Percentiles rank a stretch among this genome's conserved stretches.
Conservation (phyloP, 305 asterid species). For the Fraxinus latifolia region DNA sequence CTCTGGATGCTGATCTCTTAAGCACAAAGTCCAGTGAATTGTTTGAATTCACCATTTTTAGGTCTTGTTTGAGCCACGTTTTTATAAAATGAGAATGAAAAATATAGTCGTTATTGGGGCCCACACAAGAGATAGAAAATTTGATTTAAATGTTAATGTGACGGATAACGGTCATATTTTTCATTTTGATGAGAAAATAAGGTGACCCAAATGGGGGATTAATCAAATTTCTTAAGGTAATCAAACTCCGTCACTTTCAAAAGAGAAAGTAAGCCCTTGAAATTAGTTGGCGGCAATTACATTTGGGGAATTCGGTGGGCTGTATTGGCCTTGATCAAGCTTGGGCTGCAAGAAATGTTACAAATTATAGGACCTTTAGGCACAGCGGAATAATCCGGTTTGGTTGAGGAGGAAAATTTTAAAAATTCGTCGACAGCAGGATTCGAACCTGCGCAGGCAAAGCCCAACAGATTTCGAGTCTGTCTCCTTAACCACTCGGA, state of each 20-base stretch:
- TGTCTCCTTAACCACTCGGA: slow-evolving; percentile 99
- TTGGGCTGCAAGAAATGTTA: neutral
- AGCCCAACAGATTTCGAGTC: slow-evolving; percentile 99
- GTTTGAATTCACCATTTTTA: neutral
- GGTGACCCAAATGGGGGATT: no score
- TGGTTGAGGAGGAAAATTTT: neutral
- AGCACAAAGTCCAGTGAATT: neutral
- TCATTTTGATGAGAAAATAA: no score
- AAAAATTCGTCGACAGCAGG: neutral
- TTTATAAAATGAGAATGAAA: no score
- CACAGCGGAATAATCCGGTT: neutral
- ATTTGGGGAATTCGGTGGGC: neutral
- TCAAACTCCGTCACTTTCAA: neutral
- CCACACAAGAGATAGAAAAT: no score
- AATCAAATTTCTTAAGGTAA: neutral
- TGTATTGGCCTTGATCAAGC: neutral
- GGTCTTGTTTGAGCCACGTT: no score
- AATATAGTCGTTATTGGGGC: no score
- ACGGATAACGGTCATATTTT: no score
- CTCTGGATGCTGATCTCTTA: neutral
- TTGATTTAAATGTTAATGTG: no score
- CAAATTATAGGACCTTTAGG: neutral
- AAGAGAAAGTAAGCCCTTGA: neutral
- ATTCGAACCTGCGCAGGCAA: slow-evolving; percentile 63
- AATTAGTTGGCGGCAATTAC: no score